A percentile compares a stretch with the other conserved stretches of the same genome.
Conservation (phyloP, 176 grass and related monocot species). For the Guadua angustifolia region DNA sequence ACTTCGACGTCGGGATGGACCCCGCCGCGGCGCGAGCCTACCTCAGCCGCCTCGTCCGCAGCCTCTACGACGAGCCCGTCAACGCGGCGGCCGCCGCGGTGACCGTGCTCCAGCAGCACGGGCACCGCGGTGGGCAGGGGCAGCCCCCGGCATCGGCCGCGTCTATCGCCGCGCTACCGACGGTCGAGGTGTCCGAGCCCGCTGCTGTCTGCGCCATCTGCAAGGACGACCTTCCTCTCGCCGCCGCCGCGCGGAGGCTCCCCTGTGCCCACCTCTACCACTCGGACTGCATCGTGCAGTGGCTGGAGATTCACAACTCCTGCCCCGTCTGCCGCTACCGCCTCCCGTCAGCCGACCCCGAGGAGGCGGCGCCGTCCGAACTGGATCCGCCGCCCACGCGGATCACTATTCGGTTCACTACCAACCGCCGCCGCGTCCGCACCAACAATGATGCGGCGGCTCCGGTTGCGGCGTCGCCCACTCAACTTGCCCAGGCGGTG, state of each 20-base stretch:
- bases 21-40: constrained; percentile 28
- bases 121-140: constrained; percentile 34
- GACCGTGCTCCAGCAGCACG: constrained; percentile 27
- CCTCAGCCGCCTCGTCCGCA: constrained; percentile 48
- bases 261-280: constrained; percentile 88
- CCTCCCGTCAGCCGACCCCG: constrained; percentile 36
- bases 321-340: constrained; percentile 87
- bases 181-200: constrained; percentile 57
- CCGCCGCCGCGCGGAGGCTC: constrained; percentile 55
- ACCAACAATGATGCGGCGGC: not conserved
- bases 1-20: constrained; percentile 26
- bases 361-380: constrained; percentile 8
- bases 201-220: constrained; percentile 68
- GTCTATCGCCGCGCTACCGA: constrained; percentile 74
- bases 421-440: constrained; percentile 26
- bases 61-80: constrained; percentile 36
- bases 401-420: constrained; percentile 50
- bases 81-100: constrained; percentile 38
- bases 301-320: constrained; percentile 82
- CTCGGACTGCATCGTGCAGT: constrained; percentile 76
- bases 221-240: constrained; percentile 72
- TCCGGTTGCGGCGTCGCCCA: constrained; percentile 50
- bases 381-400: constrained; percentile 22
- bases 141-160: constrained; percentile 55
- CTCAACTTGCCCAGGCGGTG: constrained; percentile 69